Base-by-base conservation (phyloP, 345 rosid genomes). In the Ricinus communis region DNA sequence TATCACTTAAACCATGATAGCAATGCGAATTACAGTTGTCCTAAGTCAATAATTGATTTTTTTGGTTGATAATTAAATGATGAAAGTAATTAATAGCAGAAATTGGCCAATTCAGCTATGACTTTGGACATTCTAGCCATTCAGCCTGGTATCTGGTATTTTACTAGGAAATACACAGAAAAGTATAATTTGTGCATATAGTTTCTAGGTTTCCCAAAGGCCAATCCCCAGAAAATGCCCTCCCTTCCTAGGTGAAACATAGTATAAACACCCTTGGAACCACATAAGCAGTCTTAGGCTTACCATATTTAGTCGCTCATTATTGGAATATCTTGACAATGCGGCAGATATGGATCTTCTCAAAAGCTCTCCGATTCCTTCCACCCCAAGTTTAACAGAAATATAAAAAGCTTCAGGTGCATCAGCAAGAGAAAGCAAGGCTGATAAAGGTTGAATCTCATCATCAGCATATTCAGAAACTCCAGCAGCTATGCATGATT, bases 381-480 rank as follows among this genome's bases (percentile, higher is more conserved):
- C 96, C 63, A 92, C 82, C 57, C 99, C 99, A 71, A 90, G 92
- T 85, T 87, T 95, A 79, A 95, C 90, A 83, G 99, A 85, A 74
- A 92, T 90, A 84, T 84, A 89, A 83, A 87, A 92, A 40, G 99
- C 99, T 85, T 90, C 99, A 18, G 99, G 93, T 46, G 98, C 99
- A 81, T 89, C 91, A 59, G 93, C 97, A 74, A 87, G 87, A 82
- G 88, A 82, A 36, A 95, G 96, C 70, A 90, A 79, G 66, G 79
- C 76, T 60, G 99, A 93, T 69, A 95, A 76, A 71, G 91, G 96
- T 66, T 87, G 93, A 81, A 90, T 86, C 82, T 95, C 99, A 72
- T 95, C 94, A 75, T 87, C 87, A 69, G 77, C 77, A 71, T 88
- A 95, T 73, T 92, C 99, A 60, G 96, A 89, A 71, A 88, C 85